A percentile compares a stretch with the other conserved stretches of the same genome.
These are phyloP conservation scores for Solanum hybrid DNA, from an alignment of 305 asterid genomes.

Conservation along the genomic window DNA sequence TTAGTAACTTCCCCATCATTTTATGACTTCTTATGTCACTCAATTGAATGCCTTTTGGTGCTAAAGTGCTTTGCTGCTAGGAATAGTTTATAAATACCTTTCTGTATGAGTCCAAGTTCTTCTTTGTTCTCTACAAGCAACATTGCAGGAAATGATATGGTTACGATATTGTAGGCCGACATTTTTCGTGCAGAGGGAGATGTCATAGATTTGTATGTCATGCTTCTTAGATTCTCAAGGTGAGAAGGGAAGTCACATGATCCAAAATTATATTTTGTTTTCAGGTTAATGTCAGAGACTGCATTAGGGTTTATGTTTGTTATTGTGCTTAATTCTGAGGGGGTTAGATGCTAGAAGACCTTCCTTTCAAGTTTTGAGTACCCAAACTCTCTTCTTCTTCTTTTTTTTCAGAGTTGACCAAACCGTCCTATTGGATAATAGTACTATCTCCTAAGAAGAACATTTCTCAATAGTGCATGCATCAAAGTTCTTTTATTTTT, in stretches of 20 bases:
- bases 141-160: slow-evolving; percentile 15
- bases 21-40: not conserved
- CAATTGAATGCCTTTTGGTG: not conserved
- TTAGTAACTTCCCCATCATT: not conserved
- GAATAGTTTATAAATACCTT: not conserved
- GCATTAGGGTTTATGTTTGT: not conserved
- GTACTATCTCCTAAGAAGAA: not conserved
- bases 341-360: not conserved
- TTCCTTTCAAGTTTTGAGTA: not conserved
- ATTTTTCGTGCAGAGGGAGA: slow-evolving; percentile 78
- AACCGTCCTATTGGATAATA: not conserved
- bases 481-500: not conserved
- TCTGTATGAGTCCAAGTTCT: not conserved
- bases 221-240: slow-evolving; percentile 95
- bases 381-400: not conserved
- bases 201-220: slow-evolving; percentile 70
- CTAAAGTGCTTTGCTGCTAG: not conserved
- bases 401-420: not conserved
- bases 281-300: slow-evolving; percentile 1
- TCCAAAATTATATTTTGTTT: slow-evolving; percentile 9
- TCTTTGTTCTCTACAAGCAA: not conserved
- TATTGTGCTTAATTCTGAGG: not conserved
- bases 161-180: slow-evolving; percentile 53
- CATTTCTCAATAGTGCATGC: not conserved
- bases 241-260: slow-evolving; percentile 29